These are phyloP conservation scores for Cafeteria roenbergensis DNA, from an alignment of 108 stramenopile genomes.

Conservation along the genomic window DNA sequence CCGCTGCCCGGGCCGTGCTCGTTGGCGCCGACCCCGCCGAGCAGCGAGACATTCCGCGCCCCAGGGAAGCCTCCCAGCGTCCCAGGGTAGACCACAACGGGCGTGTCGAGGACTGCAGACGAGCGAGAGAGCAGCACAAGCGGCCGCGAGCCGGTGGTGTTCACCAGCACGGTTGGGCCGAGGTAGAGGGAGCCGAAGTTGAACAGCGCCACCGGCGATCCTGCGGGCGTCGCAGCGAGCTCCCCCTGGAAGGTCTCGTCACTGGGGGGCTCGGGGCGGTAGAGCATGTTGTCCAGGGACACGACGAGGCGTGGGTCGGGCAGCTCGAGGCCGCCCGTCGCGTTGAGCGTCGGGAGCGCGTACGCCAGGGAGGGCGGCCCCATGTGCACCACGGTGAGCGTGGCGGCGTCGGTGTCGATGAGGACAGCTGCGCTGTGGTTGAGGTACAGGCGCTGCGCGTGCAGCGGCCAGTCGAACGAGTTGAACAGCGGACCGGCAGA, in stretches of 20 bases:
- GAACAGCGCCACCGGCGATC: slow-evolving; percentile 40
- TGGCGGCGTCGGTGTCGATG: not conserved
- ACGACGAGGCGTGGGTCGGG: too few species aligned
- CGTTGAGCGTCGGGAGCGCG: too few species aligned
- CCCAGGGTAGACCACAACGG: slow-evolving; percentile 25
- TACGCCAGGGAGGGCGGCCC: too few species aligned
- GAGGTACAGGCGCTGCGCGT: slow-evolving; percentile 16
- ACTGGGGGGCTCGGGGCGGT: not conserved
- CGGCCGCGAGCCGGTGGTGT: slow-evolving; percentile 28
- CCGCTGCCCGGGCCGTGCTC: slow-evolving; percentile 36
- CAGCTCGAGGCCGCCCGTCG: too few species aligned
- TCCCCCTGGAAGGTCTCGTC: slow-evolving; percentile 11
- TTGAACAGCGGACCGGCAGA: slow-evolving; percentile 36
- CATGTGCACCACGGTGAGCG: too few species aligned
- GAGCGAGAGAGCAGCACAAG: slow-evolving; percentile 27
- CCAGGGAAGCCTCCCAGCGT: slow-evolving; percentile 28
- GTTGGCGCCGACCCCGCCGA: slow-evolving; percentile 27
- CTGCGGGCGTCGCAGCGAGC: slow-evolving; percentile 19
- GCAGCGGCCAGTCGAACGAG: slow-evolving; percentile 32
- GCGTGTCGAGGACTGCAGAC: slow-evolving; percentile 26
- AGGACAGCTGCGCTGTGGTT: not conserved
- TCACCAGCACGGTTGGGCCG: slow-evolving; percentile 23
- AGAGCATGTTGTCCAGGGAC: not conserved
- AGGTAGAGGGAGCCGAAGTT: slow-evolving; percentile 36
- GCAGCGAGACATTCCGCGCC: not conserved